Conservation (phyloP, 1,284 basidiomycete genomes). For the Prillingera fragicola region DNA sequence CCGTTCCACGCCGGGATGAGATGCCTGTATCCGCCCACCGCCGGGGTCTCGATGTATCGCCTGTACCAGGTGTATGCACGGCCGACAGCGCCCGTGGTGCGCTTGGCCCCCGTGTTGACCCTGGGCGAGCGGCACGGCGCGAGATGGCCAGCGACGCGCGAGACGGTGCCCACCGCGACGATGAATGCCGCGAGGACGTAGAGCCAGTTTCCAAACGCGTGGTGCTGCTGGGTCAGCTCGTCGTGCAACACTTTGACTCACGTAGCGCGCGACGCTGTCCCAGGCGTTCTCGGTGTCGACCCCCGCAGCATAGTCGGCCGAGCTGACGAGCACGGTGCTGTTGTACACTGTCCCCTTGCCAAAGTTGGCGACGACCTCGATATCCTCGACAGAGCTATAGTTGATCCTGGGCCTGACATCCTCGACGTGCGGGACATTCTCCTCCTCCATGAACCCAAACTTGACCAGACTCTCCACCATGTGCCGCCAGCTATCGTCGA, state of each 20-base stretch:
- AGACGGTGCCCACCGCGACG: constrained; percentile 15
- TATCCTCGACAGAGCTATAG: not conserved
- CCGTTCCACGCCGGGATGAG: constrained; percentile 19
- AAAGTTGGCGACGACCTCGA: constrained; percentile 1
- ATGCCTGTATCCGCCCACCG: constrained; percentile 21
- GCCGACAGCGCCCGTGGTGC: no score
- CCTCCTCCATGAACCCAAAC: not conserved
- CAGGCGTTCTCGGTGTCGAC: constrained; percentile 9
- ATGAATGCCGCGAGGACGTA: constrained; percentile 20
- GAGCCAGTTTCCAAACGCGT: constrained; percentile 22
- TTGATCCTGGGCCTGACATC: not conserved
- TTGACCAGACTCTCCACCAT: not conserved
- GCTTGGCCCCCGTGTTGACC: no score
- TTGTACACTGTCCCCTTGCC: not conserved
- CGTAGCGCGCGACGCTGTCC: constrained; percentile 10
- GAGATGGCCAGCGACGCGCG: not conserved
- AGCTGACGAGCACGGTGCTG: not conserved
- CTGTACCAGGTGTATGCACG: constrained; percentile 18
- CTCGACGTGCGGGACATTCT: not conserved
- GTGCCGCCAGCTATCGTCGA: constrained; percentile 7
- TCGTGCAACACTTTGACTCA: constrained; percentile 2
- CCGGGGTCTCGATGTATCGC: constrained; percentile 19
- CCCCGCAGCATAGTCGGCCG: constrained; percentile 1
- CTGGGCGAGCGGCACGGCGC: not conserved
- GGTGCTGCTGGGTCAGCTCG: constrained; percentile 10